Conservation (phyloP, 208 protist species). For the Angomonas ambiguus region DNA sequence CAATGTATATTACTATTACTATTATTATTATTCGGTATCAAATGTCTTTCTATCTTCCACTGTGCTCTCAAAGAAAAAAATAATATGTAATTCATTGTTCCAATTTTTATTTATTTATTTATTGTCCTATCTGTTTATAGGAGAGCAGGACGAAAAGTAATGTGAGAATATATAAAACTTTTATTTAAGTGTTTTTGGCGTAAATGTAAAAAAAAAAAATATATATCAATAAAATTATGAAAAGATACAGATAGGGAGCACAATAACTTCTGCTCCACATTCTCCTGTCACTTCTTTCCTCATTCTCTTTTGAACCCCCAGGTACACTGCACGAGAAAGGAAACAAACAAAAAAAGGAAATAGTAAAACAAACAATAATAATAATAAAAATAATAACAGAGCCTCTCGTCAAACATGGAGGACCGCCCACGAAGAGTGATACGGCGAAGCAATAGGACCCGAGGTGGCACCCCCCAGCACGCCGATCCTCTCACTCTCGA, state of each 20-base stretch:
- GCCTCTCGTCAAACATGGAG: too few relatives aligned
- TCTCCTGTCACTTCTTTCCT: too few relatives aligned
- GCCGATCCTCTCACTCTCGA: too few relatives aligned
- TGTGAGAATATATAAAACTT: background rate
- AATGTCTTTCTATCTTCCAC: background rate
- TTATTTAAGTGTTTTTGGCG: background rate
- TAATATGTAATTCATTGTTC: background rate
- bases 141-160: background rate
- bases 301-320: too few relatives aligned
- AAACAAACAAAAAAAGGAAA: background rate
- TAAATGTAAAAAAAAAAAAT: too few relatives aligned
- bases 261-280: too few relatives aligned
- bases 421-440: too few relatives aligned
- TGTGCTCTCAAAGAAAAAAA: background rate
- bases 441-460: too few relatives aligned
- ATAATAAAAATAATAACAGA: too few relatives aligned
- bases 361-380: background rate
- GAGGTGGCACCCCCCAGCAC: too few relatives aligned
- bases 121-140: constrained; percentile 14
- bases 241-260: too few relatives aligned
- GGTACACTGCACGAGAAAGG: too few relatives aligned
- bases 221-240: background rate
- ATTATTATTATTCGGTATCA: background rate
- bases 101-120: constrained; percentile 7
- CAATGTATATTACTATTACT: background rate